A percentile compares a stretch with the other conserved stretches of the same genome.
phyloP scores from a whole-genome alignment of 306 rosid species.

The Fragaria iinumae region DNA sequence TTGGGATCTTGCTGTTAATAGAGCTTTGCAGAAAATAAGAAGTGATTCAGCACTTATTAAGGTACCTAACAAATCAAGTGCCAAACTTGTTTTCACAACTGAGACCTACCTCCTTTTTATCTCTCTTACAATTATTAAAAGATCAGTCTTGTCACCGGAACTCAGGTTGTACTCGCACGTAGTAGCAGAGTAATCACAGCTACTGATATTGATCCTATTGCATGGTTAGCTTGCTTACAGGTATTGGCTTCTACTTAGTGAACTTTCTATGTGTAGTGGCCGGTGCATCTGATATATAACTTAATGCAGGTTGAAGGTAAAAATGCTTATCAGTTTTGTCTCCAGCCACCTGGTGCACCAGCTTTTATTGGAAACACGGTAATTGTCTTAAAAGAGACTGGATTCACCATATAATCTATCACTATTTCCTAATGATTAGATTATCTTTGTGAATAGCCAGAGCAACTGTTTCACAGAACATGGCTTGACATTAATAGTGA shows the following conservation, averaged over 20 bases:
- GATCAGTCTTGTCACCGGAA: conserved; percentile 18
- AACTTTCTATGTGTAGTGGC: conserved; percentile 14
- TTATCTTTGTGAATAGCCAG: conserved; percentile 80
- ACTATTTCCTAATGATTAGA: conserved; percentile 17
- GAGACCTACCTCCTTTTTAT: not conserved
- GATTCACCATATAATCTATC: not conserved
- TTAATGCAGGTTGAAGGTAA: conserved; percentile 66
- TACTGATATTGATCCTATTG: conserved; percentile 63
- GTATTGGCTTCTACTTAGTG: conserved; percentile 31
- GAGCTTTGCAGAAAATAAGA: conserved; percentile 68
- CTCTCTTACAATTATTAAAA: not conserved
- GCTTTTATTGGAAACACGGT: conserved; percentile 96
- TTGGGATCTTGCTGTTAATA: conserved; percentile 72
- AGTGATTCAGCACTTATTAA: conserved; percentile 58
- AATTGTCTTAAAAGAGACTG: conserved; percentile 7
- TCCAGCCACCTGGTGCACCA: conserved; percentile 86
- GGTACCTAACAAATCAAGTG: conserved; percentile 33
- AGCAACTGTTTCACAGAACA: conserved; percentile 96
- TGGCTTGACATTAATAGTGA: conserved; percentile 71
- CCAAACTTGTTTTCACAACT: conserved; percentile 11
- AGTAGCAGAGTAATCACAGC: conserved; percentile 81
- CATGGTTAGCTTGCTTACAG: conserved; percentile 81
- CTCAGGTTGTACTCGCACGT: conserved; percentile 91
- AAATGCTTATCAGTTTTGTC: conserved; percentile 77
- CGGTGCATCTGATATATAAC: conserved; percentile 20